Evolutionary conservation across 1,284 basidiomycete genomes (phyloP).

Genomic region (Fistulina hepatica): DNA sequence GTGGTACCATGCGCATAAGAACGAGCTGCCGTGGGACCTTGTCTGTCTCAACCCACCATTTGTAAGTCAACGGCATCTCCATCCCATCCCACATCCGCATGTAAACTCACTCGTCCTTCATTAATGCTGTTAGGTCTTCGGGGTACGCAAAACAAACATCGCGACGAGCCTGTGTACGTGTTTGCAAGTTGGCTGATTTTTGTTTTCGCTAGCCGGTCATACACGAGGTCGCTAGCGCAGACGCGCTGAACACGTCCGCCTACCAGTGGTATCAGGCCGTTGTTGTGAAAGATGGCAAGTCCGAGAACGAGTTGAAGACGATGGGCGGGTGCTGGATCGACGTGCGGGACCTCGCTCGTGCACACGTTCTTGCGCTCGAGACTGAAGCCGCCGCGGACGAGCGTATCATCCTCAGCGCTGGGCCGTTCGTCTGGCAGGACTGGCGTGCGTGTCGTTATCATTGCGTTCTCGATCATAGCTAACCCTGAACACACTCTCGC

Average conservation of each 20-base stretch:
- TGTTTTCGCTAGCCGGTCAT: conserved; percentile 27
- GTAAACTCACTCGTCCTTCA: too few relatives aligned
- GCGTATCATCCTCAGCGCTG: conserved; percentile 40
- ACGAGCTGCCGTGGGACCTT: conserved; percentile 39
- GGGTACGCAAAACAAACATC: too few relatives aligned
- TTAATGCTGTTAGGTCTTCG: conserved; percentile 23
- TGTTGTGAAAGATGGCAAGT: conserved; percentile 15
- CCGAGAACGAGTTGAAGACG: conserved; percentile 21
- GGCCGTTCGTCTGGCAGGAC: conserved; percentile 24
- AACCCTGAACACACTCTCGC: background rate
- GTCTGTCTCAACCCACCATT: conserved; percentile 46
- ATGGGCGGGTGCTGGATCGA: conserved; percentile 38
- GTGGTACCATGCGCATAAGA: conserved; percentile 45
- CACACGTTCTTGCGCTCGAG: conserved; percentile 44
- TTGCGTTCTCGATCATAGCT: too few relatives aligned
- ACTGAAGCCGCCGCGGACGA: conserved; percentile 47
- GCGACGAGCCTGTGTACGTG: background rate
- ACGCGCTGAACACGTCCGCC: conserved; percentile 41
- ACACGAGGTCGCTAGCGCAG: conserved; percentile 36
- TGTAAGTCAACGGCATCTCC: conserved; percentile 29
- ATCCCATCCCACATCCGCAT: conserved; percentile 1
- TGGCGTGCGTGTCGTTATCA: conserved; percentile 15
- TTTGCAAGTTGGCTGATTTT: conserved; percentile 6
- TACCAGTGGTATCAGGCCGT: conserved; percentile 23
- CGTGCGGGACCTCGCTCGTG: conserved; percentile 51